Conservation (phyloP, 352 stramenopile genomes). For the Pythium brachiatum region DNA sequence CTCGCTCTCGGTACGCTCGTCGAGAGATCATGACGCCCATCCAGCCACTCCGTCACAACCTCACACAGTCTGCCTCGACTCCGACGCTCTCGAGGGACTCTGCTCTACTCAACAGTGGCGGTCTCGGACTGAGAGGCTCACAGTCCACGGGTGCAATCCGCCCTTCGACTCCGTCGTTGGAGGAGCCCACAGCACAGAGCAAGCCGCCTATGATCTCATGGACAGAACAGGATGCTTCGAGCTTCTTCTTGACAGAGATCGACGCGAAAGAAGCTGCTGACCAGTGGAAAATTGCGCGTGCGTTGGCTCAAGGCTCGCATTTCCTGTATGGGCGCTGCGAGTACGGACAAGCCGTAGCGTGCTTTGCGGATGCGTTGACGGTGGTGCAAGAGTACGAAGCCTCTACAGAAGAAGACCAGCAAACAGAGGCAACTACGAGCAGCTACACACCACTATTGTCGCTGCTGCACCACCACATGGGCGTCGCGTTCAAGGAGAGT, state of each 20-base stretch:
- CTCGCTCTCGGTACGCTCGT: constrained; percentile 53
- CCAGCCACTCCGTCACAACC: constrained; percentile 35
- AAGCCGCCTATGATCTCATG: constrained; percentile 22
- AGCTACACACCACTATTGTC: constrained; percentile 25
- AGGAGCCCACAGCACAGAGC: background rate
- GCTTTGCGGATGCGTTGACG: constrained; percentile 41
- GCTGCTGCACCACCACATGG: constrained; percentile 66
- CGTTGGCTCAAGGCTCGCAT: constrained; percentile 45
- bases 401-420: background rate
- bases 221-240: constrained; percentile 43
- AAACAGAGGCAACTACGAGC: constrained; percentile 9
- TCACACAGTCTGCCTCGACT: constrained; percentile 30
- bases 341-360: constrained; percentile 30
- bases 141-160: background rate
- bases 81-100: constrained; percentile 2
- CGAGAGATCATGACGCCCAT: constrained; percentile 34
- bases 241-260: constrained; percentile 77
- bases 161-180: background rate
- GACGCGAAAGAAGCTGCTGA: constrained; percentile 38
- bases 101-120: background rate
- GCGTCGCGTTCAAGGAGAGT: constrained; percentile 66
- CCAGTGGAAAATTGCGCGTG: constrained; percentile 33
- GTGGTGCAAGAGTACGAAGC: constrained; percentile 16
- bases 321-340: constrained; percentile 48
- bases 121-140: background rate